Base-by-base conservation (phyloP, 2,329 filamentous ascomycete species). In the Fusarium cicatricum region DNA sequence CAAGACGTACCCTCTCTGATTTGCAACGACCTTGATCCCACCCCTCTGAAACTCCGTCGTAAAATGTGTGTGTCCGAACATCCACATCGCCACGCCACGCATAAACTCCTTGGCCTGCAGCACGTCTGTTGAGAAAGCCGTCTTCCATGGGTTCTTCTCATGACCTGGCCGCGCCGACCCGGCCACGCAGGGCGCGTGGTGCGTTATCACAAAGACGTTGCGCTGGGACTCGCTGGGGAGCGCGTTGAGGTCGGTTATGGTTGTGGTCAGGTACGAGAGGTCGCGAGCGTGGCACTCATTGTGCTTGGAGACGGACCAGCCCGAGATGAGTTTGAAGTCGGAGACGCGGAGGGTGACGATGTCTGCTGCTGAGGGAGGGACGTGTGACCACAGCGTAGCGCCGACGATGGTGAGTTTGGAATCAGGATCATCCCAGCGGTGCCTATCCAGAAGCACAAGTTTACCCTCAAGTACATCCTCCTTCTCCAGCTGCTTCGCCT, bases 311-410 rank as follows among this genome's bases (percentile, higher is more conserved):
- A 82, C 69, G 0, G 74, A 78, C 84, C 84, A 88, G 4, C 66
- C 71, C 14, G 69, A 34, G n/a, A 87, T 86, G 23, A 77, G 75
- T 21, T 77, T 72, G 46, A 85, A 87, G 66, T 88, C 85, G 16
- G 76, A 78, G 10, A 86, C 72, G 53, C 74, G 80, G 29, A 69
- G 68, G 21, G 71, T 40, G 12, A 87, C 78, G 5, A 77, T 64
- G 0, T 69, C 67, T 11, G 63, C 70, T 5, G 73, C 71, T 5
- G 75, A 69, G 0, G 73, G 58, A 0, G 80, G 74, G 6, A 88
- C 76, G 0, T 70, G 60, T 2, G 83, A 85, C 80, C 84, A 86
- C 0, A 88, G 73, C 2, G 83, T 85, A 58, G 82, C 86, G 6
- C 85, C 85, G 2, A 87, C 69, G 3, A 87, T 70, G 3, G 78